phyloP scores from a whole-genome alignment of 352 stramenopile genomes.

The Phytopythium boreale region DNA sequence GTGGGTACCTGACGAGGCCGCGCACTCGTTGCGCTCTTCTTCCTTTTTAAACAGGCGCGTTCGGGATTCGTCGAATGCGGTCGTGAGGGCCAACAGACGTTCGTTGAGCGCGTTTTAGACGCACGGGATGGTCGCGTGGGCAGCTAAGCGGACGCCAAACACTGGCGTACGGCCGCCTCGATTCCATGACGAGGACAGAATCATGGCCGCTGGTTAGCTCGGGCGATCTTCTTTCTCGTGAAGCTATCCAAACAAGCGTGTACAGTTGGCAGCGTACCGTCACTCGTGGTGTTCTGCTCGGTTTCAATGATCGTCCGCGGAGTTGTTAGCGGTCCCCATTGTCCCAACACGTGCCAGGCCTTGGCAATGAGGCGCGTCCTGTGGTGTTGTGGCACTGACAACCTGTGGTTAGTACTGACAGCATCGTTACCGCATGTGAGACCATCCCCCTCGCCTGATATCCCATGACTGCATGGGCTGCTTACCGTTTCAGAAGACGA shows the following conservation, averaged over 20 bases:
- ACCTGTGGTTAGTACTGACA: neutral
- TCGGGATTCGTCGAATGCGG: neutral
- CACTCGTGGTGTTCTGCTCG: neutral
- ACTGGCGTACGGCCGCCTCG: neutral
- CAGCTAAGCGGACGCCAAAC: neutral
- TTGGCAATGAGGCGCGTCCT: neutral
- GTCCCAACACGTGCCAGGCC: neutral
- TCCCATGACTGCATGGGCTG: neutral
- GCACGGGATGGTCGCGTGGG: too few species aligned
- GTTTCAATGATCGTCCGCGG: neutral
- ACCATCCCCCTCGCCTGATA: too few species aligned
- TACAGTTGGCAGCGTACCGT: neutral
- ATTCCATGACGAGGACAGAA: neutral
- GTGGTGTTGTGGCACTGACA: neutral
- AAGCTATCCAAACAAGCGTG: too few species aligned
- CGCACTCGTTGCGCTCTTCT: neutral
- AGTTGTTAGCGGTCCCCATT: neutral
- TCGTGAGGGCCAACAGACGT: neutral
- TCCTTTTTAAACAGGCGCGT: neutral
- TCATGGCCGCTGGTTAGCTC: neutral
- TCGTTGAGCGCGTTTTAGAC: neutral
- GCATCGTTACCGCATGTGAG: too few species aligned
- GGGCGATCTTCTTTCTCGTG: neutral
- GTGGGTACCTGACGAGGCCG: slow-evolving; percentile 29
- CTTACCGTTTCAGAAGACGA: neutral